Base-by-base conservation (phyloP, 495 filamentous ascomycete species). In the Penicillium coffeae region DNA sequence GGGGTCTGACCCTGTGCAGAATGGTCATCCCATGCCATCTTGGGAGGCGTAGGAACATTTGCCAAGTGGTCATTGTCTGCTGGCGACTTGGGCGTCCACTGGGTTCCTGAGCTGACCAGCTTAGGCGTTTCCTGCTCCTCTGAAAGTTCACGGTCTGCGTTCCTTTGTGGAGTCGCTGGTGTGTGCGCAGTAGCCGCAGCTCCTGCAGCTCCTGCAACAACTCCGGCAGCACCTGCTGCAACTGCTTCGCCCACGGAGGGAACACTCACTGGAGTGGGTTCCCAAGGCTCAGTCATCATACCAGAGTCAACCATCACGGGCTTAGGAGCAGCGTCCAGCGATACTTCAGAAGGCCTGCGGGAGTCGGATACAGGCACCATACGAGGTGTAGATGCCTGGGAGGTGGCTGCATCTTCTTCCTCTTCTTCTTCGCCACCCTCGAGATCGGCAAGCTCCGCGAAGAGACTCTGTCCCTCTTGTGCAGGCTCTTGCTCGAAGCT, bases 211-310 rank as follows among this genome's bases (percentile, higher is more conserved):
- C 50, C 60, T n/a, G 27, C 40, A 8, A 42, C 25, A 16, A 21
- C 2, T 12, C 45, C 41, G 30, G 43, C 36, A 20, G 35, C 41
- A 21, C 44, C 37, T 8, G 48, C 45, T 45, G 36, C 42, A 9
- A 27, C 34, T 18, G 51, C 54, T 3, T 50, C 59, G 5, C 36
- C 48, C 3, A 42, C 18, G 19, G 27, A 5, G 14, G 47, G 27
- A 12, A 42, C 40, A 27, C 40, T 21, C 22, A 51, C 27, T 7
- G 52, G 25, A 20, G 46, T 45, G 6, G 57, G 63, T 36, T 62
- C 60, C 74, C 71, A 85, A 14, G 86, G 79, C 16, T 96, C 93
- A 2, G 93, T 98, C 90, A 96, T 95, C 60, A 87, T 84, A 38
- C 83, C 84, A 47, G 76, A 81, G 65, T 95, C 90, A 21, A 92